Evolutionary conservation across 768 basidiomycete genomes (phyloP), one percentile per base, ranked within the genome.

Genomic region (Heimioporus sp.): DNA sequence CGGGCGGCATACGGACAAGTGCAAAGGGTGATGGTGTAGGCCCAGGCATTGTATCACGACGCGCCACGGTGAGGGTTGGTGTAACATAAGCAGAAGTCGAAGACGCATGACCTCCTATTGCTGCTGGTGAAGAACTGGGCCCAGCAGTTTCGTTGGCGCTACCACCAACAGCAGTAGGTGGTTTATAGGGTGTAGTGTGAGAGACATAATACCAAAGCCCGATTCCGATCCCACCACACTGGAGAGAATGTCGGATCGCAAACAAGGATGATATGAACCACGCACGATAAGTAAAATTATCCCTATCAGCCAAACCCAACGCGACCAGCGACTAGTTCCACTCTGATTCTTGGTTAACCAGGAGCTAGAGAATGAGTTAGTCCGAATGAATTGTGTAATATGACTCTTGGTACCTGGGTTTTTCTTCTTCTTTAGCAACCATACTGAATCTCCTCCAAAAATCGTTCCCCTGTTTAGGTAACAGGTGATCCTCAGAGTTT

Each of bases 371-470:
- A 17, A 35, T 31, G 34, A 5, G 48, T 43, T 40, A 20, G 51
- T 10, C 17, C 16, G 56, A 19, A 20, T 48, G n/a, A 31, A 43
- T 13, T 11, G 35, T 19, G 13, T 13, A 42, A 32, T 35, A 47
- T 19, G 35, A 15, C 24, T 43, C 38, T 56, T 58, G 24, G 17
- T 47, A 76, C 77, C 71, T 73, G 67, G 78, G 76, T 59, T 81
- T 82, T 62, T 75, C 73, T 58, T 87, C 83, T 52, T 84, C 82
- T 63, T 82, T 87, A 10, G 82, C 89, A 55, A 92, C 83, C 75
- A 91, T 90, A 54, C 86, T 88, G 70, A 92, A 92, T 36, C 90
- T 77, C 53, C 87, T 76, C 90, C 90, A 92, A 70, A 92, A 92
- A 60, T 91, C 86, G 60, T 92, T 89, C 1, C 88, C 87, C 44